These are phyloP conservation scores for Tulasnella sp. DNA, from an alignment of 768 basidiomycete genomes.

Conservation along the genomic window DNA sequence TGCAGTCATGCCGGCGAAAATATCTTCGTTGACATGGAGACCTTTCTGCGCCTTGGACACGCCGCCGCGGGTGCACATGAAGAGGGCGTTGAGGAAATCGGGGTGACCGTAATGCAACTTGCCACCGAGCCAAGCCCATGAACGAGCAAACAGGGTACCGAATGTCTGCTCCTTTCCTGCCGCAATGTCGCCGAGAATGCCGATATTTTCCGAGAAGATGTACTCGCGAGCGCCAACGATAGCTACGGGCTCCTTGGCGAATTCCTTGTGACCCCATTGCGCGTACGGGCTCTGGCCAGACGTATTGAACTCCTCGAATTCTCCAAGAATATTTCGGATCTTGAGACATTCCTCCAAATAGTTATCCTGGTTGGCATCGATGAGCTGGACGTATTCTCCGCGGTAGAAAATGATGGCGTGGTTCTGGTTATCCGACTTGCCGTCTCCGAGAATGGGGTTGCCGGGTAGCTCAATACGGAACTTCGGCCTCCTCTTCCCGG, in stretches of 20 bases:
- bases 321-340: conserved; percentile 95
- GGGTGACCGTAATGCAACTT: conserved; percentile 99
- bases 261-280: conserved; percentile 83
- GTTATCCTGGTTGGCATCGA: conserved; percentile 99
- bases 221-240: conserved; percentile 99
- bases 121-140: conserved; percentile 95
- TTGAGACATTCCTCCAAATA: conserved; percentile 99
- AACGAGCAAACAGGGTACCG: conserved; percentile 92
- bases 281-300: conserved; percentile 89
- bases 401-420: conserved; percentile 99
- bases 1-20: conserved; percentile 98
- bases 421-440: conserved; percentile 99
- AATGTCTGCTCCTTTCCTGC: conserved; percentile 99
- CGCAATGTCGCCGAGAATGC: conserved; percentile 96
- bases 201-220: conserved; percentile 99
- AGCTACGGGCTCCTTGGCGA: conserved; percentile 83
- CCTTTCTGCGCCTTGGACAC: conserved; percentile 99
- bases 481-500: conserved; percentile 85
- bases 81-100: conserved; percentile 95
- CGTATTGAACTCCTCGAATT: conserved; percentile 90
- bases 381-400: conserved; percentile 97
- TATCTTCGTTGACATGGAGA: conserved; percentile 98
- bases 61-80: conserved; percentile 97
- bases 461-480: conserved; percentile 98
- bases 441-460: conserved; percentile 98